A percentile compares a stretch with the other conserved stretches of the same genome.
Evolutionary conservation across 768 basidiomycete species (phyloP).

Genomic region (Flagelloscypha sp.): DNA sequence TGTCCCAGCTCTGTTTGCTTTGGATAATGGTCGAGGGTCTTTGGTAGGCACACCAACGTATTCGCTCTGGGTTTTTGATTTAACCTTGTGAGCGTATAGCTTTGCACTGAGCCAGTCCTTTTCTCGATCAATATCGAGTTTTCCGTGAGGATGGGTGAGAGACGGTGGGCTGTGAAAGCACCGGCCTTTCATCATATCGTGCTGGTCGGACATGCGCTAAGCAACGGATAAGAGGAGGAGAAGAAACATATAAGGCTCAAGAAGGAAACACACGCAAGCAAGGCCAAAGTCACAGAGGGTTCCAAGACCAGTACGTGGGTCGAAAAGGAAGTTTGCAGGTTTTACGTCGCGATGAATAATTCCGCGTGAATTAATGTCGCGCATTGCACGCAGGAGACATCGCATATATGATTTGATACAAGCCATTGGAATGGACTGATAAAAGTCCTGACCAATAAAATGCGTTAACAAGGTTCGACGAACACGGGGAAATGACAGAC

Average conservation of each 20-base stretch:
- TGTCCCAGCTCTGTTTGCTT: conserved; percentile 95
- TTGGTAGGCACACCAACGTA: conserved; percentile 44
- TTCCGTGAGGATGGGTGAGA: conserved; percentile 61
- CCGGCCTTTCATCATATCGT: conserved; percentile 34
- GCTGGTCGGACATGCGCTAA: conserved; percentile 46
- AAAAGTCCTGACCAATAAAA: conserved; percentile 56
- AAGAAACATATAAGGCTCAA: neutral
- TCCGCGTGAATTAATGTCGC: conserved; percentile 77
- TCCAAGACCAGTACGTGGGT: conserved; percentile 74
- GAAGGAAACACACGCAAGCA: conserved; percentile 66
- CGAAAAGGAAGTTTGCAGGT: conserved; percentile 94
- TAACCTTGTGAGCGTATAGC: too few relatives aligned
- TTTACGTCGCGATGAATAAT: conserved; percentile 98
- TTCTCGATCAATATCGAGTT: conserved; percentile 31
- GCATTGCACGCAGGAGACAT: conserved; percentile 83
- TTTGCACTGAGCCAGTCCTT: too few relatives aligned
- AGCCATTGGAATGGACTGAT: conserved; percentile 58
- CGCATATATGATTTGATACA: conserved; percentile 83
- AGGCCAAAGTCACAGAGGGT: conserved; percentile 93
- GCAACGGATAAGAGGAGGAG: conserved; percentile 1
- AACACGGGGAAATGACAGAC: conserved; percentile 38
- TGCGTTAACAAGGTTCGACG: neutral
- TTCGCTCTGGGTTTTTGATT: conserved; percentile 29
- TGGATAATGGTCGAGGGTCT: conserved; percentile 60
- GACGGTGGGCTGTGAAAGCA: conserved; percentile 78